Percentiles rank a stretch among this genome's conserved stretches.
Evolutionary conservation across 2,329 filamentous ascomycete species (phyloP).

Genomic region (Talaromyces verruculosus): DNA sequence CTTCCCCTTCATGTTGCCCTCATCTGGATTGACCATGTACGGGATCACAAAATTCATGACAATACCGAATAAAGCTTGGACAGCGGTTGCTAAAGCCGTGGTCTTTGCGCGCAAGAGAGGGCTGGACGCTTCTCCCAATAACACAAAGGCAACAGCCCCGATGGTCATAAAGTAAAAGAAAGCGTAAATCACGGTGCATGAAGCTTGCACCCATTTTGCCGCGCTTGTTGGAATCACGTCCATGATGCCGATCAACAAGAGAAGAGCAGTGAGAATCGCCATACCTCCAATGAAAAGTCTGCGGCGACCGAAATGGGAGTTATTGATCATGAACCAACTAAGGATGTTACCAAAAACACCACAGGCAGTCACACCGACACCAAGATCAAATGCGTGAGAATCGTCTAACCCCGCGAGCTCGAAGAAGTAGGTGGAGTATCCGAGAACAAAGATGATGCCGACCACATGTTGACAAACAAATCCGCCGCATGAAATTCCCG

Average conservation of each 20-base stretch:
- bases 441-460: conserved; percentile 45
- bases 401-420: conserved; percentile 35
- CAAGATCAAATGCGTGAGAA: conserved; percentile 36
- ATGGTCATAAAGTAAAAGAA: conserved; percentile 46
- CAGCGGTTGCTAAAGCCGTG: conserved; percentile 40
- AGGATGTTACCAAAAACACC: conserved; percentile 37
- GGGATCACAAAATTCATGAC: conserved; percentile 43
- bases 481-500: conserved; percentile 44
- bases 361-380: conserved; percentile 37
- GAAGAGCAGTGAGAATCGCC: conserved; percentile 32
- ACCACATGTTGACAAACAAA: conserved; percentile 46
- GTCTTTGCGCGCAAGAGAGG: conserved; percentile 44
- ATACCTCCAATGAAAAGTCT: conserved; percentile 35
- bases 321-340: conserved; percentile 35
- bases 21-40: conserved; percentile 40
- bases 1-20: conserved; percentile 29
- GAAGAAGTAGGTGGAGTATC: conserved; percentile 51
- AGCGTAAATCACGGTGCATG: conserved; percentile 41
- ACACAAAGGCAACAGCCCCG: conserved; percentile 41
- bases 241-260: conserved; percentile 40
- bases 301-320: conserved; percentile 30
- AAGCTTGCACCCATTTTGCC: conserved; percentile 37
- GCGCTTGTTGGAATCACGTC: conserved; percentile 34
- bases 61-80: conserved; percentile 27
- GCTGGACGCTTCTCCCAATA: conserved; percentile 43